A percentile compares a stretch with the other conserved stretches of the same genome.
These are phyloP conservation scores for Cryptosporidium muris DNA, from an alignment of 169 alveolate genomes.

Conservation along the genomic window DNA sequence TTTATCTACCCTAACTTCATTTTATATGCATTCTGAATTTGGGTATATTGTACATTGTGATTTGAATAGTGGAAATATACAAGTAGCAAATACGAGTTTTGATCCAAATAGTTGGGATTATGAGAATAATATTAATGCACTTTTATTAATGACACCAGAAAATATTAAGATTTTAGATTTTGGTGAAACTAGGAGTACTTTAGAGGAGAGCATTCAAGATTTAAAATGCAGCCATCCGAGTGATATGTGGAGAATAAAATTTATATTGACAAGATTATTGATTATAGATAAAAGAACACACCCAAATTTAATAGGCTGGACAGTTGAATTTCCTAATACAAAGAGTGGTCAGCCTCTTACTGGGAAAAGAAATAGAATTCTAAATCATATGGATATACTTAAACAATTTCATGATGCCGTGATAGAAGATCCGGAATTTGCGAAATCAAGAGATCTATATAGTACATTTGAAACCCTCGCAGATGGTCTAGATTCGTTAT, in stretches of 20 bases:
- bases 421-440: slow-evolving; percentile 16
- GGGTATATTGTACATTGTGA: slow-evolving; percentile 62
- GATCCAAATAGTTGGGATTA: slow-evolving; percentile 13
- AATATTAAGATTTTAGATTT: slow-evolving; percentile 56
- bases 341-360: slow-evolving; percentile 6
- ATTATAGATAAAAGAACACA: slow-evolving; percentile 50
- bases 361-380: slow-evolving; percentile 37
- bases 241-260: slow-evolving; percentile 68
- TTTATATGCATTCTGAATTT: slow-evolving; percentile 62
- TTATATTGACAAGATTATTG: slow-evolving; percentile 35
- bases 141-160: slow-evolving; percentile 28
- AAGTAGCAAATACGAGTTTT: slow-evolving; percentile 55
- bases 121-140: slow-evolving; percentile 41
- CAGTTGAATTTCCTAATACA: slow-evolving; percentile 43
- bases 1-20: slow-evolving; percentile 55
- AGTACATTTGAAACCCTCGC: slow-evolving; percentile 60
- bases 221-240: slow-evolving; percentile 50
- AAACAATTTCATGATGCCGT: slow-evolving; percentile 27
- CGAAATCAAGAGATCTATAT: slow-evolving; percentile 38
- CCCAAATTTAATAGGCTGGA: slow-evolving; percentile 66
- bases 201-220: slow-evolving; percentile 41
- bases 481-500: slow-evolving; percentile 62
- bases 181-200: slow-evolving; percentile 59
- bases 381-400: slow-evolving; percentile 19
- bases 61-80: slow-evolving; percentile 57